Conservation (phyloP, 116 monocot genomes). For the Cymodocea nodosa region DNA sequence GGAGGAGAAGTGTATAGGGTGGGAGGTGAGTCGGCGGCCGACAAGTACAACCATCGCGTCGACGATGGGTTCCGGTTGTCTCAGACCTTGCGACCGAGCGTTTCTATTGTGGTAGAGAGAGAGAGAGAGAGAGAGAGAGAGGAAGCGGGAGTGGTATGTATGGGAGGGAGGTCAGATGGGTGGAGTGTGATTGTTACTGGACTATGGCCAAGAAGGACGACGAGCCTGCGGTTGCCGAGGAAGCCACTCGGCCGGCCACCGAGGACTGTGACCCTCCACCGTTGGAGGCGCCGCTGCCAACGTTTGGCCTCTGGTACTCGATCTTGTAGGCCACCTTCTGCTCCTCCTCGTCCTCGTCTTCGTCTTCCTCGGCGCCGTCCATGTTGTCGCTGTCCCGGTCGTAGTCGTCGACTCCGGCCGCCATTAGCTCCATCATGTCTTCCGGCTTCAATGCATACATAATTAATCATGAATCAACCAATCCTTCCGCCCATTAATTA, state of each 20-base stretch:
- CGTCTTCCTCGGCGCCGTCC: constrained; percentile 29
- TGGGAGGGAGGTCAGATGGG: too few relatives aligned
- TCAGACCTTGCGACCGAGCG: neutral
- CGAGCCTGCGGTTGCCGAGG: constrained; percentile 17
- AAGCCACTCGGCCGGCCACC: constrained; percentile 5
- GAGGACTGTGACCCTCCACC: constrained; percentile 4
- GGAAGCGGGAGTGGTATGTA: neutral
- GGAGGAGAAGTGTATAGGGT: neutral
- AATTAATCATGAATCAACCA: neutral
- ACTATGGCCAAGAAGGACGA: constrained; percentile 53
- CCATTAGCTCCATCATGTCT: constrained; percentile 39
- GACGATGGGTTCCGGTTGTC: neutral
- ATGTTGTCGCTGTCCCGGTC: constrained; percentile 18
- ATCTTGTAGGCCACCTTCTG: constrained; percentile 60
- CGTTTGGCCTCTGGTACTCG: constrained; percentile 47
- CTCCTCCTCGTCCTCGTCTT: constrained; percentile 44
- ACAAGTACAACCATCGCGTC: too few relatives aligned
- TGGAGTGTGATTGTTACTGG: constrained; percentile 20
- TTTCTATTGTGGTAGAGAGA: neutral
- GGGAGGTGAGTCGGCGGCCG: neutral
- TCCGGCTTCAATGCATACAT: constrained; percentile 65
- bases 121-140: neutral
- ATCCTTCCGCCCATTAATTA: neutral
- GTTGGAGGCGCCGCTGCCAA: constrained; percentile 1
- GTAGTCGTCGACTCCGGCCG: constrained; percentile 8